These are phyloP conservation scores for Tagetes erecta DNA, from an alignment of 129 eudicot species.

Conservation along the genomic window DNA sequence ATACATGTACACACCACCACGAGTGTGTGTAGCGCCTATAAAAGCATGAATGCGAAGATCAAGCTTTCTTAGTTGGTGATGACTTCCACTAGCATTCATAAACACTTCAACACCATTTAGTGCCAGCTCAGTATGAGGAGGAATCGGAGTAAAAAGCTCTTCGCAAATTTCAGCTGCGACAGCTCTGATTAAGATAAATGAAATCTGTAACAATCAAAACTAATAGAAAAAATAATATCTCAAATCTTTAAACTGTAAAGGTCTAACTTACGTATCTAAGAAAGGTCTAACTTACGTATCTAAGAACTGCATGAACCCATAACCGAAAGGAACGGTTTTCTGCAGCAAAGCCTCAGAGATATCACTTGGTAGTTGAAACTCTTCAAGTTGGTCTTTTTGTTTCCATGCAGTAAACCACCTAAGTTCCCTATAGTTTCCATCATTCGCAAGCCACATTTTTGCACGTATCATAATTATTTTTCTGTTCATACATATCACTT, in stretches of 20 bases:
- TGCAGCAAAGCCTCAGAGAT: constrained; percentile 73
- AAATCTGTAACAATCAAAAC: neutral
- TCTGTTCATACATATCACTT: constrained; percentile 79
- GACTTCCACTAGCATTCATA: constrained; percentile 99
- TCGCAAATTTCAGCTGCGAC: constrained; percentile 99
- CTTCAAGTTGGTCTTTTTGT: constrained; percentile 65
- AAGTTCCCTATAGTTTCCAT: constrained; percentile 97
- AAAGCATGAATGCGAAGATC: constrained; percentile 91
- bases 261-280: neutral
- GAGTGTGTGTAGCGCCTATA: constrained; percentile 92
- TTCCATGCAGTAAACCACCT: constrained; percentile 99
- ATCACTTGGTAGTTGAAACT: constrained; percentile 72
- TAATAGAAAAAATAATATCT: neutral
- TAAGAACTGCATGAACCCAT: constrained; percentile 77
- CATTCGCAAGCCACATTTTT: constrained; percentile 97
- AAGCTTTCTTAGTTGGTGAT: constrained; percentile 91
- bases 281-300: constrained; percentile 61
- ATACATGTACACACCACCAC: constrained; percentile 98
- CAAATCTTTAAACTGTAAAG: neutral
- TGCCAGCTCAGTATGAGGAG: constrained; percentile 96
- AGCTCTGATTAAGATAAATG: constrained; percentile 48
- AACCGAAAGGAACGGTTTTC: constrained; percentile 82
- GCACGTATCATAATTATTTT: constrained; percentile 92
- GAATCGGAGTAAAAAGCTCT: constrained; percentile 86
- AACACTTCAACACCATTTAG: constrained; percentile 96